Evolutionary conservation across 2,329 filamentous ascomycete genomes (phyloP).

Genomic region (Sordariomycetes sp.): DNA sequence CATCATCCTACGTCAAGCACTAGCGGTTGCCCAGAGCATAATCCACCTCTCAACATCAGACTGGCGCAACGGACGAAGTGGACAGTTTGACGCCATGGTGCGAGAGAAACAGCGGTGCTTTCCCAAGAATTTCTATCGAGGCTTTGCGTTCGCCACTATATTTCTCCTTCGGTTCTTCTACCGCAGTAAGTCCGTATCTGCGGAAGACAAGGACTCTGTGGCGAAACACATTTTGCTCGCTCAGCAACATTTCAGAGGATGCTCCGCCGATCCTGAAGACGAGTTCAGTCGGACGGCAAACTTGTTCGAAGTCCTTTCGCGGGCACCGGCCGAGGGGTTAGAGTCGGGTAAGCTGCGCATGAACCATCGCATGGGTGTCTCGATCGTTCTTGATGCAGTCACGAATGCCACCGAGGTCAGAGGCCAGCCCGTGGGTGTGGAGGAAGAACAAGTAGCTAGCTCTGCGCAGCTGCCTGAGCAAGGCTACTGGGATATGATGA

Average conservation of each 20-base stretch:
- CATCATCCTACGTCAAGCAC: conserved; percentile 14
- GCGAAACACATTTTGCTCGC: conserved; percentile 17
- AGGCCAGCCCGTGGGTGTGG: conserved; percentile 7
- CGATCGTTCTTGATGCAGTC: conserved; percentile 14
- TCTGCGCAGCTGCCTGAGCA: neutral
- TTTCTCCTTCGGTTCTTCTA: conserved; percentile 20
- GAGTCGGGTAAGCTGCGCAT: conserved; percentile 9
- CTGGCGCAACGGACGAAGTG: conserved; percentile 8
- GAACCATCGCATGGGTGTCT: conserved; percentile 14
- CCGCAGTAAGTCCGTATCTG: conserved; percentile 11
- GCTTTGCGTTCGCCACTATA: conserved; percentile 17
- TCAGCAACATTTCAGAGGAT: conserved; percentile 15
- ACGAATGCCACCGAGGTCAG: conserved; percentile 9
- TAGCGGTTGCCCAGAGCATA: conserved; percentile 16
- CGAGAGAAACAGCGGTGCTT: conserved; percentile 10
- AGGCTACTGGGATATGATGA: no score
- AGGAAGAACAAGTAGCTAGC: conserved; percentile 2
- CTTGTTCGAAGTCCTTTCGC: conserved; percentile 17
- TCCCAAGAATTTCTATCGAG: conserved; percentile 15
- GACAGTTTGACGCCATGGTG: conserved; percentile 6
- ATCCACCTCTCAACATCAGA: conserved; percentile 14
- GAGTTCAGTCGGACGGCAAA: conserved; percentile 13
- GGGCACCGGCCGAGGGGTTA: conserved; percentile 9
- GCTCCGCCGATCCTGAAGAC: conserved; percentile 10
- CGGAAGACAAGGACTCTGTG: conserved; percentile 17